Conservation (phyloP, 805 yeast genomes). For the Yamadazyma nakazawae region DNA sequence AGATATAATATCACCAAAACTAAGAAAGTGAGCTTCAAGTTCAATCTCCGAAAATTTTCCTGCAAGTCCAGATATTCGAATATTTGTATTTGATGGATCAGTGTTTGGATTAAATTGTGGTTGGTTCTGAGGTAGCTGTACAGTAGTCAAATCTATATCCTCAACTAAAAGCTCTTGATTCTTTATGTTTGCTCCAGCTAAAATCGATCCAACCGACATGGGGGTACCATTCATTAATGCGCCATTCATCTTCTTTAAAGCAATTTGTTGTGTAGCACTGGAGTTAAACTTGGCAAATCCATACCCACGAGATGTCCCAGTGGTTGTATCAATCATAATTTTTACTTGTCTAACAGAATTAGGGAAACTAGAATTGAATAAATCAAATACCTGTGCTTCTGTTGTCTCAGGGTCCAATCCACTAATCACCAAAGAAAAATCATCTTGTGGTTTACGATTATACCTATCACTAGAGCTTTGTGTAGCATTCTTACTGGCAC, state of each 20-base stretch:
- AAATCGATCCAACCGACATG: conserved; percentile 60
- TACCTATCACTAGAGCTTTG: neutral
- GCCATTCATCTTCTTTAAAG: conserved; percentile 82
- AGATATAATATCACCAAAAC: conserved; percentile 53
- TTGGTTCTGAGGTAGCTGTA: conserved; percentile 40
- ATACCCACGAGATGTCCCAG: conserved; percentile 76
- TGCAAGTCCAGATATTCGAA: conserved; percentile 65
- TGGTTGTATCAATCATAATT: conserved; percentile 68
- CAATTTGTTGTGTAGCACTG: conserved; percentile 65
- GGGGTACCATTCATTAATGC: conserved; percentile 66
- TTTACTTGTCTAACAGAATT: conserved; percentile 69
- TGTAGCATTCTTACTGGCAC: conserved; percentile 17
- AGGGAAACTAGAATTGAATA: conserved; percentile 66
- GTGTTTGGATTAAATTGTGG: conserved; percentile 63
- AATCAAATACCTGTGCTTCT: conserved; percentile 60
- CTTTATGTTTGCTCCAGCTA: conserved; percentile 28
- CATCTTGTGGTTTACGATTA: conserved; percentile 12
- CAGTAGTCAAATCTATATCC: conserved; percentile 8
- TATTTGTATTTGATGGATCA: conserved; percentile 79
- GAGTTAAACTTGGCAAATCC: conserved; percentile 81
- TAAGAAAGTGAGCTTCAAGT: conserved; percentile 53
- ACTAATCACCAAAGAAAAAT: conserved; percentile 74
- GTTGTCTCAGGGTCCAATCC: conserved; percentile 73
- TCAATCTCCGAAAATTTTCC: conserved; percentile 59
- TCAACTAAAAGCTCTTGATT: conserved; percentile 5